Evolutionary conservation across 495 filamentous ascomycete genomes (phyloP).

Genomic region (Neurospora africana): DNA sequence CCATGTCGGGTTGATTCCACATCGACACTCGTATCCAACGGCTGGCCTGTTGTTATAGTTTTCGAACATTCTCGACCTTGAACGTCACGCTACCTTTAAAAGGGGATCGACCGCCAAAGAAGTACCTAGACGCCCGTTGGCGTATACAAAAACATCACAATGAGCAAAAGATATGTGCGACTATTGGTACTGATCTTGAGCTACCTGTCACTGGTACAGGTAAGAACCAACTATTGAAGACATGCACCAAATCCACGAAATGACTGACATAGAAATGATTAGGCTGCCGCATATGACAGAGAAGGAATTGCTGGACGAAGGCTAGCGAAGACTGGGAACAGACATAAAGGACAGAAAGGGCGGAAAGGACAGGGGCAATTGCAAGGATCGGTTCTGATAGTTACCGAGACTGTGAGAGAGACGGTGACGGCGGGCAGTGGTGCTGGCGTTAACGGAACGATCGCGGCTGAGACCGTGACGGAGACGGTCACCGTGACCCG

Average conservation of each 20-base stretch:
- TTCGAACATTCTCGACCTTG: conserved; percentile 4
- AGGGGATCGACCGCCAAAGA: conserved; percentile 2
- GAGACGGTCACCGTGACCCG: conserved; percentile 24
- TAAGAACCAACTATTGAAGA: conserved; percentile 11
- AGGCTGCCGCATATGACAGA: conserved; percentile 27
- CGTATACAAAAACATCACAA: conserved; percentile 18
- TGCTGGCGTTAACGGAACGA: conserved; percentile 13
- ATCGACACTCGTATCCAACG: conserved; percentile 13
- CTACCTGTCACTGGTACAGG: conserved; percentile 30
- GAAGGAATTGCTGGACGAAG: conserved; percentile 19
- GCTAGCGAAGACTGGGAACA: conserved; percentile 4
- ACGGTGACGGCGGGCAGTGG: conserved; percentile 23
- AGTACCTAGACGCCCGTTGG: conserved; percentile 3
- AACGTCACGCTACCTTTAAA: conserved; percentile 3
- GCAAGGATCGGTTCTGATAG: conserved; percentile 16
- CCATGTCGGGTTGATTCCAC: conserved; percentile 27
- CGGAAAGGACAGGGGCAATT: conserved; percentile 5
- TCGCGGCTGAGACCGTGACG: conserved; percentile 18
- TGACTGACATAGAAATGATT: neutral
- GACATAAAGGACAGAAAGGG: conserved; percentile 3
- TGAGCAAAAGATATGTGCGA: conserved; percentile 24
- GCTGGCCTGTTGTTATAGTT: conserved; percentile 24
- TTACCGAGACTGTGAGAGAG: conserved; percentile 29
- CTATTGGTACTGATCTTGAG: conserved; percentile 24
- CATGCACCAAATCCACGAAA: neutral